A percentile compares a stretch with the other conserved stretches of the same genome.
Conservation (phyloP, 2,329 filamentous ascomycete species). For the Myriangium duriaei region DNA sequence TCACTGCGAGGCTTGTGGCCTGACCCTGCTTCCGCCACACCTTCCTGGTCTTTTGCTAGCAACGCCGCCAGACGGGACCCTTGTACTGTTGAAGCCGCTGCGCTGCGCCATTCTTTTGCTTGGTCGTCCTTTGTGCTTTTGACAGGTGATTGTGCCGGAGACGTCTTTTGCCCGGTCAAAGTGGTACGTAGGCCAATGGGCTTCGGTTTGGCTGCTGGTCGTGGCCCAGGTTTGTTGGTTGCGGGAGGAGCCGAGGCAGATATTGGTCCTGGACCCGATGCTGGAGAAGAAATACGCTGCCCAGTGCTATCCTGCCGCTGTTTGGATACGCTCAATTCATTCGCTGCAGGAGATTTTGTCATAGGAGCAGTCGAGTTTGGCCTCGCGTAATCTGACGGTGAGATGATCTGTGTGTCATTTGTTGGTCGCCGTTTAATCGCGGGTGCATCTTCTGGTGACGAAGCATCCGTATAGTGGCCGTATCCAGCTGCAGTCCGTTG, state of each 20-base stretch:
- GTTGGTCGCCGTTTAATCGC: constrained; percentile 1
- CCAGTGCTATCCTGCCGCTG: neutral
- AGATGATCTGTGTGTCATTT: constrained; percentile 5
- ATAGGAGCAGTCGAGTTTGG: neutral
- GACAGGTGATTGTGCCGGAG: constrained; percentile 4
- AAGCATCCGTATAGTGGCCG: constrained; percentile 61
- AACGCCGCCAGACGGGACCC: constrained; percentile 21
- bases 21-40: constrained; percentile 20
- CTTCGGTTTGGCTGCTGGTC: constrained; percentile 12
- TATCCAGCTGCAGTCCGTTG: constrained; percentile 78
- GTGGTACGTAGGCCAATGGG: constrained; percentile 1
- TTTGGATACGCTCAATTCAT: neutral
- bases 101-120: constrained; percentile 23
- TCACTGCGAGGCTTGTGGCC: constrained; percentile 12
- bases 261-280: neutral
- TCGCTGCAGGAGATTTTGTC: neutral
- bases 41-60: constrained; percentile 25
- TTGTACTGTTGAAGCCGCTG: constrained; percentile 15
- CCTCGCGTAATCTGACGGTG: constrained; percentile 3
- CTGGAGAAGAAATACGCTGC: no score
- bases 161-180: constrained; percentile 2
- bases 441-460: neutral
- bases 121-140: constrained; percentile 2
- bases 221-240: constrained; percentile 11
- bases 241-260: constrained; percentile 24